These are phyloP conservation scores for Penicillium canariense DNA, from an alignment of 495 filamentous ascomycete genomes.

Conservation along the genomic window DNA sequence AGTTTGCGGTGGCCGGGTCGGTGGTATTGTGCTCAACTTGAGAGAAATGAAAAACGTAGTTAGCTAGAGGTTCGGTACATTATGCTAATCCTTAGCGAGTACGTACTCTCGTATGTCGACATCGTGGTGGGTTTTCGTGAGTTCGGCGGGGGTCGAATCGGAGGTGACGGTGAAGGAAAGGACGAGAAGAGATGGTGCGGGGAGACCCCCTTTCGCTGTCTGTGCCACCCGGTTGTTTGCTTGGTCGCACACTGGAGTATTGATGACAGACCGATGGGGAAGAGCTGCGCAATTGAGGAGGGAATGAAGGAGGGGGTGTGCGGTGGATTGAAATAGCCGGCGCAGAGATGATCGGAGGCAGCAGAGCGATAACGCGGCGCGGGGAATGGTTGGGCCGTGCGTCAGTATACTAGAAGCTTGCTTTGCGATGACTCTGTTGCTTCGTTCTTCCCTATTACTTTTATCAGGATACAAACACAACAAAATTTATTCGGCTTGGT, in stretches of 20 bases:
- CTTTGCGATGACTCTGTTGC: too few relatives aligned
- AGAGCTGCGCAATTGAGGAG: background rate
- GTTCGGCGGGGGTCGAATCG: slow-evolving; percentile 5
- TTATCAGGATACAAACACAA: background rate
- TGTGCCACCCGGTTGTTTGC: slow-evolving; percentile 17
- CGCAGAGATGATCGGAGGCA: slow-evolving; percentile 16
- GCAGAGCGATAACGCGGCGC: slow-evolving; percentile 30
- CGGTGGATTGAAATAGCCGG: background rate
- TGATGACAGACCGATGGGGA: background rate
- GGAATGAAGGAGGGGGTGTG: background rate
- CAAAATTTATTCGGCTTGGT: too few relatives aligned
- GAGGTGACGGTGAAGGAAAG: background rate
- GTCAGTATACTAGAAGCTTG: background rate
- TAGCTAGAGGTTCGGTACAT: background rate
- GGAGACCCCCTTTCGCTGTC: slow-evolving; percentile 15
- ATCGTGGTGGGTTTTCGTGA: slow-evolving; percentile 31
- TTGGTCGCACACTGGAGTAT: slow-evolving; percentile 2
- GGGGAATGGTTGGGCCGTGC: slow-evolving; percentile 16
- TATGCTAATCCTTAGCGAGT: background rate
- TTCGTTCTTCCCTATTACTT: too few relatives aligned
- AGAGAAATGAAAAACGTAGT: background rate
- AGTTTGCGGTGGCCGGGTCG: slow-evolving; percentile 34
- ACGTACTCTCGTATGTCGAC: slow-evolving; percentile 57
- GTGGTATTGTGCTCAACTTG: slow-evolving; percentile 80
- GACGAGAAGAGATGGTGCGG: slow-evolving; percentile 6